Conservation (phyloP, 495 filamentous ascomycete species). For the Daldinia decipiens region DNA sequence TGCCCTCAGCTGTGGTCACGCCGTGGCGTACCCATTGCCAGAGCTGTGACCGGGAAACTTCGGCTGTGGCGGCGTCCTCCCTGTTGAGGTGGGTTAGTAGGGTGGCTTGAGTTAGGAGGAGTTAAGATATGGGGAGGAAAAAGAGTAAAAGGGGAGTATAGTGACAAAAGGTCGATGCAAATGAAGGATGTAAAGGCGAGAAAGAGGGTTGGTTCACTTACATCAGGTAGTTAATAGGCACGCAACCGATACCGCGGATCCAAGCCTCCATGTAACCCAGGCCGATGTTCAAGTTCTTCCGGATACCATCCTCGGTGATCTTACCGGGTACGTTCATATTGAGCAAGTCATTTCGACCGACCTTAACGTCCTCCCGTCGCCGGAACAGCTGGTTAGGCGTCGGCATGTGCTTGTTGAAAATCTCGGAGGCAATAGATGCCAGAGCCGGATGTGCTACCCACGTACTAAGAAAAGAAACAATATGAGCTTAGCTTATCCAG, state of each 20-base stretch:
- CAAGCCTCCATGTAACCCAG: constrained; percentile 99
- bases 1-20: constrained; percentile 86
- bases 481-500: constrained; percentile 12
- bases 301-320: constrained; percentile 94
- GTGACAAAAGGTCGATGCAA: too few relatives aligned
- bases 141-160: too few relatives aligned
- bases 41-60: constrained; percentile 90
- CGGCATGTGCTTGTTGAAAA: constrained; percentile 99
- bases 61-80: constrained; percentile 97
- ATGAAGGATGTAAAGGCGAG: neutral
- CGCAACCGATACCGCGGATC: constrained; percentile 93
- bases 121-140: too few relatives aligned
- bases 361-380: constrained; percentile 87
- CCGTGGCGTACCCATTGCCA: constrained; percentile 97
- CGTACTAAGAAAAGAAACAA: constrained; percentile 49
- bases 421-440: constrained; percentile 84
- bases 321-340: constrained; percentile 98
- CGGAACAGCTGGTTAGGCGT: constrained; percentile 96
- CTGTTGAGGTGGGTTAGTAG: constrained; percentile 21
- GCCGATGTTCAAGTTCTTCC: constrained; percentile 97
- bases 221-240: constrained; percentile 99
- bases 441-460: constrained; percentile 98
- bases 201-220: constrained; percentile 43
- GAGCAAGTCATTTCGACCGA: constrained; percentile 89
- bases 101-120: too few relatives aligned